These are phyloP conservation scores for Geotrichum restrictum DNA, from an alignment of 1,139 yeast species.

Conservation along the genomic window DNA sequence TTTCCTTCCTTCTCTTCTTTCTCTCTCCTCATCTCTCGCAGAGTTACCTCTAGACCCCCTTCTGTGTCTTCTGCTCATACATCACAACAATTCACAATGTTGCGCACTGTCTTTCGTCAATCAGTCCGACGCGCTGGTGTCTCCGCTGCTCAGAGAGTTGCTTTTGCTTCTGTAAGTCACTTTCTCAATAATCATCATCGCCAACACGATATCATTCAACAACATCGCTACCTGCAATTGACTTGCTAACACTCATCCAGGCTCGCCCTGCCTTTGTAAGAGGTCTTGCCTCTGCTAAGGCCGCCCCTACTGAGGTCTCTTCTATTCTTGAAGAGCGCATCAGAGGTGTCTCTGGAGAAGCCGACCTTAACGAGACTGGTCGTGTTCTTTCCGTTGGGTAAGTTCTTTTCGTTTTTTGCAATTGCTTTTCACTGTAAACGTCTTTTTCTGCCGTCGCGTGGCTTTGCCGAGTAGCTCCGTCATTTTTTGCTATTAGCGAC, in stretches of 20 bases:
- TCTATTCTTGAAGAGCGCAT: slow-evolving; percentile 98
- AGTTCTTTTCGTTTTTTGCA: slow-evolving; percentile 35
- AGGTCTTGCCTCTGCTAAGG: slow-evolving; percentile 87
- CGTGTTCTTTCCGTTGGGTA: slow-evolving; percentile 97
- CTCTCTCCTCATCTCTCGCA: slow-evolving; percentile 25
- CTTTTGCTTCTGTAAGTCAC: slow-evolving; percentile 25
- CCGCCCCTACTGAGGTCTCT: slow-evolving; percentile 99
- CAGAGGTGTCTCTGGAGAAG: slow-evolving; percentile 97
- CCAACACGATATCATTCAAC: too few species aligned
- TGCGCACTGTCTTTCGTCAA: slow-evolving; percentile 44
- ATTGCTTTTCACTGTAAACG: too few species aligned
- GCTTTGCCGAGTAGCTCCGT: too few species aligned
- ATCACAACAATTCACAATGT: slow-evolving; percentile 32
- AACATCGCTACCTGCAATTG: too few species aligned
- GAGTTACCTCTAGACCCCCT: slow-evolving; percentile 20
- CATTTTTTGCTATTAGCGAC: too few species aligned
- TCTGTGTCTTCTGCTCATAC: slow-evolving; percentile 10
- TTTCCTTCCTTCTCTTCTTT: slow-evolving; percentile 10
- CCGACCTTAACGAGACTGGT: slow-evolving; percentile 98
- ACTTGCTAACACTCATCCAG: slow-evolving; percentile 19
- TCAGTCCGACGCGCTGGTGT: slow-evolving; percentile 41
- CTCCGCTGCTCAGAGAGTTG: slow-evolving; percentile 35
- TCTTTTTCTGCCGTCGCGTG: too few species aligned
- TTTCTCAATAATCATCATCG: not conserved
- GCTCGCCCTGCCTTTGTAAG: slow-evolving; percentile 37